Evolutionary conservation across 2,329 filamentous ascomycete genomes (phyloP).

Genomic region (Podosphaera xanthii): DNA sequence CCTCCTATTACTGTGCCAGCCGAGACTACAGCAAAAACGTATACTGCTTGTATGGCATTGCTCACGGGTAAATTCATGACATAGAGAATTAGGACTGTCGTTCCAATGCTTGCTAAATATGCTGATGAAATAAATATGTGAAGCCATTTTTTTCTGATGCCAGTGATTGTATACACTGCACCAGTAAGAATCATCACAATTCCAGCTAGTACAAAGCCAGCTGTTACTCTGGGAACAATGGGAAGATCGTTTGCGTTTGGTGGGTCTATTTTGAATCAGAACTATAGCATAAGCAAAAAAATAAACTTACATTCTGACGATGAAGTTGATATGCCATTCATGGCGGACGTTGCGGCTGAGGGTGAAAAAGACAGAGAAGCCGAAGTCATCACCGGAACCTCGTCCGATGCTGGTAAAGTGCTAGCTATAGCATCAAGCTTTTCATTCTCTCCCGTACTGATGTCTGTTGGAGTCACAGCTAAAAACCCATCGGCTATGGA

Average conservation of each 20-base stretch:
- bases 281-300: too few relatives aligned
- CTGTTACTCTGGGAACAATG: conserved; percentile 50
- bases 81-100: conserved; percentile 68
- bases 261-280: background rate
- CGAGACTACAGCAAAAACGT: conserved; percentile 54
- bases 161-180: conserved; percentile 47
- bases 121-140: conserved; percentile 63
- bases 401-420: too few relatives aligned
- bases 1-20: conserved; percentile 55
- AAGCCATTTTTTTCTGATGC: conserved; percentile 60
- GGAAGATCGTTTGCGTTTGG: conserved; percentile 29
- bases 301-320: too few relatives aligned
- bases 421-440: too few relatives aligned
- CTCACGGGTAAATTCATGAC: conserved; percentile 62
- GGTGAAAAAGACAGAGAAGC: too few relatives aligned
- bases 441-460: too few relatives aligned
- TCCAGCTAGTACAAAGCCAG: conserved; percentile 59
- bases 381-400: too few relatives aligned
- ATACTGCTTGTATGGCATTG: conserved; percentile 61
- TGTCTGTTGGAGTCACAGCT: too few relatives aligned
- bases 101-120: conserved; percentile 47
- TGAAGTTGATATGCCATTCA: too few relatives aligned
- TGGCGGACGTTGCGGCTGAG: too few relatives aligned
- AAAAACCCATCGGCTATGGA: too few relatives aligned
- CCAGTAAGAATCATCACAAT: conserved; percentile 54